Base-by-base conservation (phyloP, 116 monocot genomes). In the Iris pallida region DNA sequence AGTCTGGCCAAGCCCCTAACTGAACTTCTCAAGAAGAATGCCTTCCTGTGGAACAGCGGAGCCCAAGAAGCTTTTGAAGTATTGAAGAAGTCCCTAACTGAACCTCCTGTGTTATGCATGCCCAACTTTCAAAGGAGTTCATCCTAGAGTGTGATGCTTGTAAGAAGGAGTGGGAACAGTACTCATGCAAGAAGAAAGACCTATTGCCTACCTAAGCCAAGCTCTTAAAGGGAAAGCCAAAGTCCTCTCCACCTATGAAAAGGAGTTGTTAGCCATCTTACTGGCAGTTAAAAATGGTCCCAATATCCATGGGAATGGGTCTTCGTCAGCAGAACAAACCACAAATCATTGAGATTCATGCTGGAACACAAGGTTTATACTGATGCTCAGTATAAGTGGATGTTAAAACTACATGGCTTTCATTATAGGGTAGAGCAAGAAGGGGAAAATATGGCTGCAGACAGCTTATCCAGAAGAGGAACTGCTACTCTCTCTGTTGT, bases 131-230 rank as follows among this genome's bases (percentile, higher is more conserved):
- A 14, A 2, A 55, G 9, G 8, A 4, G n/a, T 73, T 79, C 13
- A 15, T 64, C 6, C 3, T 77, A 0, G 77, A 77, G 18, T 63
- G 43, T 11, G 70, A 77, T 49, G 71, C 71, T n/a, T 57, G 41
- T n/a, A n/a, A 2, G 45, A 10, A 4, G 63, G 71, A 1, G 14
- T 77, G 5, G 71, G 71, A 6, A 18, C 47, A 2, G 64, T 77
- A 0, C 41, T 77, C 0, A 64, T 57, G 45, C 70, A 77, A 42
- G 0, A 20, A 0, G 30, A 3, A 30, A 6, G 48, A 7, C 57
- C 74, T 0, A 6, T 75, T 0, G 73, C 54, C 2, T 75, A 8
- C 47, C 11, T 47, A 0, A 16, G 49, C 30, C 9, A 52, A 10
- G 45, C 56, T 19, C 19, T 62, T 12, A 12, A 13, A 8, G 4